Conservation (phyloP, 225 moss, liverwort and hornwort species). For the Physcomitrellopsis africana region DNA sequence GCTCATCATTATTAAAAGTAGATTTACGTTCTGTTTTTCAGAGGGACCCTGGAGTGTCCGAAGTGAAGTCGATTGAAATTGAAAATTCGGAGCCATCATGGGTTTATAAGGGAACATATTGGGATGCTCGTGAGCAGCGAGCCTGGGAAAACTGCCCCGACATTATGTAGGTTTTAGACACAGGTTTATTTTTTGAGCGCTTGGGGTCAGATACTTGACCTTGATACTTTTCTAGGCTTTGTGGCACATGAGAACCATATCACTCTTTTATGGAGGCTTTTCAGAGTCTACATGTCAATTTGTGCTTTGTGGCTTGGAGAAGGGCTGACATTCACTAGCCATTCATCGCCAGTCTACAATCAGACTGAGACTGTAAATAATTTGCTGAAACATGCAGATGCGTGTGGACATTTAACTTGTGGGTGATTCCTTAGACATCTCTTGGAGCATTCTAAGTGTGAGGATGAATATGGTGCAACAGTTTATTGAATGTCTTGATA, state of each 20-base stretch:
- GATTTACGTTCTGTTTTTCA: conserved; percentile 29
- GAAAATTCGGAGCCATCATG: conserved; percentile 78
- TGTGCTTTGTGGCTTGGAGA: conserved; percentile 36
- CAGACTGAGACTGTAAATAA: conserved; percentile 59
- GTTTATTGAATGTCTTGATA: no score
- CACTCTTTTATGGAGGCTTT: conserved; percentile 38
- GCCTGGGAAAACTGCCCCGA: conserved; percentile 89
- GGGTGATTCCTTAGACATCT: neutral
- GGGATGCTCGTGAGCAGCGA: conserved; percentile 90
- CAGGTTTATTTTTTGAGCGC: conserved; percentile 22
- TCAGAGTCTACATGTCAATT: conserved; percentile 35
- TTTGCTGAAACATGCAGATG: conserved; percentile 42
- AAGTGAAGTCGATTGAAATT: conserved; percentile 68
- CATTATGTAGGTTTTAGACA: conserved; percentile 67
- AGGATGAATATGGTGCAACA: no score
- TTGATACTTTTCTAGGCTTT: conserved; percentile 27
- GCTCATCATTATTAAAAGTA: no score
- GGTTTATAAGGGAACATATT: conserved; percentile 85
- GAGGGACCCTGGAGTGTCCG: conserved; percentile 76
- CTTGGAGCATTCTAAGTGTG: no score
- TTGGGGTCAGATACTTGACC: conserved; percentile 31
- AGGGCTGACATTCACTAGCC: conserved; percentile 30
- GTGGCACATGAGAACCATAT: conserved; percentile 12
- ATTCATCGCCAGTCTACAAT: conserved; percentile 45
- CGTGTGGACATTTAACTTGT: conserved; percentile 24